Evolutionary conservation across 208 protist genomes (phyloP).

Genomic region (Trypanosoma melophagium): DNA sequence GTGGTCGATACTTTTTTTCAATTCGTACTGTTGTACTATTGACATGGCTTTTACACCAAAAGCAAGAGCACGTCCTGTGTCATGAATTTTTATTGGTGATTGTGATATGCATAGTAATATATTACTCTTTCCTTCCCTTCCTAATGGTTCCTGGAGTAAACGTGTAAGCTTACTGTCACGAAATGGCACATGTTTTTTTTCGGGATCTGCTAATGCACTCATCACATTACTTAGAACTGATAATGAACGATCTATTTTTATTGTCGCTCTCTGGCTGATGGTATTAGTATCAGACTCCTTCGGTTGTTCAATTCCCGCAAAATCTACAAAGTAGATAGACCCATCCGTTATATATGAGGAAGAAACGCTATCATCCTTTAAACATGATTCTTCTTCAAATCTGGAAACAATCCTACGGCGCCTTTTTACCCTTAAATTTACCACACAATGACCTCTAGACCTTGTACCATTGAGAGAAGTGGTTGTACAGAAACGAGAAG

Average conservation of each 20-base stretch:
- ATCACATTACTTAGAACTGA: constrained; percentile 94
- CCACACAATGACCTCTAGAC: constrained; percentile 89
- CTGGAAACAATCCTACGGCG: not conserved
- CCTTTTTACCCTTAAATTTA: constrained; percentile 44
- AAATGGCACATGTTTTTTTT: constrained; percentile 85
- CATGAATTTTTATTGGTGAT: not conserved
- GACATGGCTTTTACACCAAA: constrained; percentile 17
- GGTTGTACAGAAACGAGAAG: not conserved
- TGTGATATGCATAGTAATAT: constrained; percentile 12
- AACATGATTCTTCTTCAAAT: not conserved
- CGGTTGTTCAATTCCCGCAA: constrained; percentile 91
- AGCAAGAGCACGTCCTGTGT: constrained; percentile 5
- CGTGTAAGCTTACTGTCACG: constrained; percentile 93
- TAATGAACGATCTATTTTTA: constrained; percentile 89
- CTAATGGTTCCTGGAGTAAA: constrained; percentile 65
- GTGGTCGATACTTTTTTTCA: constrained; percentile 1
- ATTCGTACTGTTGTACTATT: constrained; percentile 5
- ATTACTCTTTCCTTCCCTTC: constrained; percentile 10
- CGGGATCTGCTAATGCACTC: constrained; percentile 73
- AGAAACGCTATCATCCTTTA: not conserved
- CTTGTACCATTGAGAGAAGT: constrained; percentile 91
- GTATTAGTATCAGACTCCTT: constrained; percentile 63
- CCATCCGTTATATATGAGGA: constrained; percentile 46
- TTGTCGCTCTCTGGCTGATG: constrained; percentile 64
- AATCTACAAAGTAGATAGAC: constrained; percentile 83